Evolutionary conservation across 179 eudicot species (phyloP), one percentile per base, ranked within the genome.

Genomic region (Gypsophila paniculata): DNA sequence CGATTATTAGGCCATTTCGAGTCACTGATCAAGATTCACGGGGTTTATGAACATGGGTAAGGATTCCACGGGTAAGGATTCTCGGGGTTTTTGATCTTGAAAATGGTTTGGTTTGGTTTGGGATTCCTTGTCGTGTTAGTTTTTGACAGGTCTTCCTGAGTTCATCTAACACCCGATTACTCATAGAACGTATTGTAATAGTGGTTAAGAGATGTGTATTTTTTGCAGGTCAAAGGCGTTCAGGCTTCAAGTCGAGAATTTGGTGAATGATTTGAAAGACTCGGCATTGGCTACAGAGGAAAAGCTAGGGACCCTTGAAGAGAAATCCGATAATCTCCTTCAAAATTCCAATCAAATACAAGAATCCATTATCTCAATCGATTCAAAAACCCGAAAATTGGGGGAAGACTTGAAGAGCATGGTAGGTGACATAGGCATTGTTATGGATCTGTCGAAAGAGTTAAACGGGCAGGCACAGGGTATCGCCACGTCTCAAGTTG

Each of bases 211-310:
- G 23, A 25, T 58, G 61, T 48, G 1, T 8, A 65, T 19, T 36
- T 32, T 19, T 58, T 81, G 64, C 70, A 92, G 98, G 82, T 76
- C 89, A 17, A 82, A 82, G 29, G 90, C 87, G 55, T 90, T 92
- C 73, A 88, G 80, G 76, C 72, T 71, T 17, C 88, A 87, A 66
- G 81, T 88, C n/a, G 98, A 93, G 83, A 80, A 77, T 72, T 61
- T 90, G 81, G 95, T 93, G 80, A 93, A 91, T 74, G 91, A 86
- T 2, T 66, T 93, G n/a, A 91, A 87, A 59, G 64, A 51, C 92
- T 90, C 84, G 79, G 80, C 61, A 57, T 92, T 77, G 96, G 88
- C 77, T 69, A 86, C 96, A 18, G 88, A 90, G 77, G 85, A 82
- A 21, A 92, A 84, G 64, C 55, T 92, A n/a, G 84, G 68, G 25